phyloP scores from a whole-genome alignment of 768 basidiomycete species.

The Tephrocybe rancida region DNA sequence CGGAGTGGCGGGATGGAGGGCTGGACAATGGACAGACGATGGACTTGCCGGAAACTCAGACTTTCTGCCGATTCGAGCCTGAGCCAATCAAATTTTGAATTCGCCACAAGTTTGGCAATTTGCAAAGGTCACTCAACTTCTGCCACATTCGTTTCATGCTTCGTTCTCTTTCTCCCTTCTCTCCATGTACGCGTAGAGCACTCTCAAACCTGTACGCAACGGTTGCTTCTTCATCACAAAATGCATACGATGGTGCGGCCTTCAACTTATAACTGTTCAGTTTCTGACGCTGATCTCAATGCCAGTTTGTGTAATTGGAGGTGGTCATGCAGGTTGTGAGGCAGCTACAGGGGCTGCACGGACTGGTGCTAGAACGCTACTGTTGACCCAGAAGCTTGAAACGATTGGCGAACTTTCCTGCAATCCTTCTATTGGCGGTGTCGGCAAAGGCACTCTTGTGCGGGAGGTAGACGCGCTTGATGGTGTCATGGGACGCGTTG shows the following conservation, averaged over 20 bases:
- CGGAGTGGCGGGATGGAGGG: no score
- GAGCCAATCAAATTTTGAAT: no score
- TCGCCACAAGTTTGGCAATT: no score
- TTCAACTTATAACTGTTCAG: not conserved
- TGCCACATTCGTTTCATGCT: constrained; percentile 8
- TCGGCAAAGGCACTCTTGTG: constrained; percentile 92
- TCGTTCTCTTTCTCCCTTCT: constrained; percentile 6
- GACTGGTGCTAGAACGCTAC: constrained; percentile 76
- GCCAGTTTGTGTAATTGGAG: constrained; percentile 84
- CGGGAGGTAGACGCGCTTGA: constrained; percentile 90
- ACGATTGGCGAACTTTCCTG: constrained; percentile 86
- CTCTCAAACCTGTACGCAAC: constrained; percentile 15
- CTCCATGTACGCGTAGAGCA: constrained; percentile 11
- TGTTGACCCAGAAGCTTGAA: constrained; percentile 81
- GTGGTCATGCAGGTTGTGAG: constrained; percentile 92
- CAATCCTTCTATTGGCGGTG: constrained; percentile 90
- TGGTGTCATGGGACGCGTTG: constrained; percentile 81
- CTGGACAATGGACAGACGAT: no score
- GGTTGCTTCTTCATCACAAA: not conserved
- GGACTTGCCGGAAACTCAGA: no score
- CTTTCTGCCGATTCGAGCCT: no score
- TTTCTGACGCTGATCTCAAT: not conserved
- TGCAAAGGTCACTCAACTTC: no score
- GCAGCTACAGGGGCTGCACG: constrained; percentile 87
- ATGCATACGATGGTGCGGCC: constrained; percentile 16